Evolutionary conservation across 768 basidiomycete genomes (phyloP).

Genomic region (Xanthoconium purpureum): DNA sequence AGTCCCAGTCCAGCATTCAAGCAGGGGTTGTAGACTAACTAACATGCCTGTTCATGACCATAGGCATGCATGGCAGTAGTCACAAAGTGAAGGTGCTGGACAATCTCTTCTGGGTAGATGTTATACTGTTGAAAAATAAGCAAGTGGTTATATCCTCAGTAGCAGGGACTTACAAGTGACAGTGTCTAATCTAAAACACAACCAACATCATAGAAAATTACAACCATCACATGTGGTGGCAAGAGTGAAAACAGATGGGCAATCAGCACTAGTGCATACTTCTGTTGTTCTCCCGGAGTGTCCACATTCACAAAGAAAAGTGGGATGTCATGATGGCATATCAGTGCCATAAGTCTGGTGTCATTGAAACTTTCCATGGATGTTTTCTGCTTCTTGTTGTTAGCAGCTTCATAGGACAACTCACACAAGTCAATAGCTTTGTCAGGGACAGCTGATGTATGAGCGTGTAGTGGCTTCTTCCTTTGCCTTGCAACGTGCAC

Average conservation of each 20-base stretch:
- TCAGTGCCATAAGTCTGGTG: background rate
- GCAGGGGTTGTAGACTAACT: background rate
- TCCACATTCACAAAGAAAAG: no score
- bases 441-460: background rate
- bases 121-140: background rate
- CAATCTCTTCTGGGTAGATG: background rate
- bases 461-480: background rate
- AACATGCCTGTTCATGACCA: background rate
- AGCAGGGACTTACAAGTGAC: background rate
- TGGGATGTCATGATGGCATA: background rate
- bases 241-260: background rate
- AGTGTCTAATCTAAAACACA: background rate
- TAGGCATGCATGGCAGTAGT: background rate
- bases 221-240: background rate
- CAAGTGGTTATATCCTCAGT: no score
- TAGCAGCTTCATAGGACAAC: background rate
- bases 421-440: background rate
- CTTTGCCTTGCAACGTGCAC: background rate
- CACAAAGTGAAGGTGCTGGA: background rate
- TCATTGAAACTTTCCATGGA: background rate
- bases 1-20: background rate
- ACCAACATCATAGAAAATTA: background rate
- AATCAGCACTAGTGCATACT: background rate
- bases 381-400: background rate
- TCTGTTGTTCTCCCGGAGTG: background rate